Conservation (phyloP, 208 protist species). For the Naegleria lovaniensis region DNA sequence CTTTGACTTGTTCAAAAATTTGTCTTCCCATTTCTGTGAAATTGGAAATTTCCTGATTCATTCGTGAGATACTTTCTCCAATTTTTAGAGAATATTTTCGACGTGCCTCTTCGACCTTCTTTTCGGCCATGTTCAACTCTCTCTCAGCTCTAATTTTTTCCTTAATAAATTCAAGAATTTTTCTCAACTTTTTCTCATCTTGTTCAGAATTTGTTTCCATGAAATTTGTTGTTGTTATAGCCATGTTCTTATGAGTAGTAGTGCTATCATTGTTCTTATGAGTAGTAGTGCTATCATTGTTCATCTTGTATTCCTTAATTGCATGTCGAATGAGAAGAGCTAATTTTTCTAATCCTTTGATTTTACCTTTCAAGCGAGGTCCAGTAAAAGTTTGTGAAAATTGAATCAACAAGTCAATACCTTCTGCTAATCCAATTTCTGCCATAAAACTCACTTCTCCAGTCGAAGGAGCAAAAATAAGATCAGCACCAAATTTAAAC, state of each 20-base stretch:
- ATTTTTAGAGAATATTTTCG: neutral
- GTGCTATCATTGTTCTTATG: too few species aligned
- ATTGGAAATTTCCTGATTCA: neutral
- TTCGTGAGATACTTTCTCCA: neutral
- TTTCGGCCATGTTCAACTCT: neutral
- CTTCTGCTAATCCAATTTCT: neutral
- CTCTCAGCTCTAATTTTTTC: neutral
- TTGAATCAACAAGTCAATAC: neutral
- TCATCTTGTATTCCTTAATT: neutral
- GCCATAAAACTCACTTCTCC: neutral
- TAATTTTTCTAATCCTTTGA: neutral
- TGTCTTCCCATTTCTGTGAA: neutral
- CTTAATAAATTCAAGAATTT: neutral
- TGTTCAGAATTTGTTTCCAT: neutral
- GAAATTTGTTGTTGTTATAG: too few species aligned
- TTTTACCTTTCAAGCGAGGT: neutral
- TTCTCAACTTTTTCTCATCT: neutral
- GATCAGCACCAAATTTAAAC: neutral
- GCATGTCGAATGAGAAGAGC: neutral
- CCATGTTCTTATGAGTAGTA: too few species aligned
- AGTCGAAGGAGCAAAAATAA: neutral
- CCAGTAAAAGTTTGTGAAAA: neutral
- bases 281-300: too few species aligned
- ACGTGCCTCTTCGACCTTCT: neutral
- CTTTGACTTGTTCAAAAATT: neutral